phyloP scores from a whole-genome alignment of 768 basidiomycete genomes.

The Trametes villosa region DNA sequence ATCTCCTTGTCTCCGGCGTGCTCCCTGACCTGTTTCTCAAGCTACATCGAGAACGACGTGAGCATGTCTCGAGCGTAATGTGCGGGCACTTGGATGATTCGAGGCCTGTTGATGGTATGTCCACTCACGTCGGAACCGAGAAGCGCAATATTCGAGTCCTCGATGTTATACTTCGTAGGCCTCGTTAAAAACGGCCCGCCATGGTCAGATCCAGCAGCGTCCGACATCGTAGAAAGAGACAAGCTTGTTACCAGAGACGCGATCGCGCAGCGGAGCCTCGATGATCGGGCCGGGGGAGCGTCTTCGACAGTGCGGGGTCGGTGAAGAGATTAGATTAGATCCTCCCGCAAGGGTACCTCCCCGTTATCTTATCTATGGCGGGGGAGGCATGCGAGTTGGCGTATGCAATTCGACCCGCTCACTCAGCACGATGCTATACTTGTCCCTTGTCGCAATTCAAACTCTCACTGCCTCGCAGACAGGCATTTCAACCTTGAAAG shows the following conservation, averaged over 20 bases:
- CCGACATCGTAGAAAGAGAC: not conserved
- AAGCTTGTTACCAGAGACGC: not conserved
- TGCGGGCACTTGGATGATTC: not conserved
- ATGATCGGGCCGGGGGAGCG: constrained; percentile 3
- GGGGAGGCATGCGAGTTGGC: not conserved
- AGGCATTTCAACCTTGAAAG: not conserved
- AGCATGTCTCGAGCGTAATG: not conserved
- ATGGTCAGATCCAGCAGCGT: not conserved
- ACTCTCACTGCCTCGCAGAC: not conserved
- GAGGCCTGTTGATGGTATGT: not conserved
- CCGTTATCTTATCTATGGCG: constrained; percentile 9
- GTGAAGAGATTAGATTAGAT: not conserved
- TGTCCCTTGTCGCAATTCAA: not conserved
- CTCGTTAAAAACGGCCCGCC: constrained; percentile 38
- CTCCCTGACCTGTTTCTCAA: constrained; percentile 60
- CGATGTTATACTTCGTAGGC: constrained; percentile 56
- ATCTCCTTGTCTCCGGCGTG: constrained; percentile 53
- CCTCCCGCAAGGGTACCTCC: too few species aligned
- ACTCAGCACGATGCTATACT: constrained; percentile 6
- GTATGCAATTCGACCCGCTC: not conserved
- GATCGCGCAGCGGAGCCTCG: not conserved
- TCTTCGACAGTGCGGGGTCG: too few species aligned
- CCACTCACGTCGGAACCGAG: constrained; percentile 62
- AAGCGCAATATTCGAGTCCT: constrained; percentile 65
- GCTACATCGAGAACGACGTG: constrained; percentile 35